These are phyloP conservation scores for Talaromyces sp. DNA, from an alignment of 2,329 filamentous ascomycete genomes.

Conservation along the genomic window DNA sequence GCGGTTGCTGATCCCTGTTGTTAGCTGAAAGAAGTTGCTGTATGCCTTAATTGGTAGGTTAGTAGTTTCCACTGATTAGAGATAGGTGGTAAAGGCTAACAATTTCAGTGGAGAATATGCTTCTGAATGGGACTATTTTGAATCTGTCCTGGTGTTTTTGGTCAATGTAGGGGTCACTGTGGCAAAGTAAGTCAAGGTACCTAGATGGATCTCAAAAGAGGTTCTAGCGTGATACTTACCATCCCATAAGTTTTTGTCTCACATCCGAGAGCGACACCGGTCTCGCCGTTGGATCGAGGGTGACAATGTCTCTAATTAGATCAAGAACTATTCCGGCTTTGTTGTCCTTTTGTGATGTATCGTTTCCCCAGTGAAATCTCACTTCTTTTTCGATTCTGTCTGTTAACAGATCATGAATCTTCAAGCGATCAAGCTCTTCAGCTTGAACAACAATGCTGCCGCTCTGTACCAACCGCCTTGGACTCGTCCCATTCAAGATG, in stretches of 20 bases:
- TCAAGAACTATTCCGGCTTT: not conserved
- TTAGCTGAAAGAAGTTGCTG: not conserved
- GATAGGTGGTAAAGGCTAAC: not conserved
- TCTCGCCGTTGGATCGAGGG: not conserved
- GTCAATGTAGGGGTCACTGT: not conserved
- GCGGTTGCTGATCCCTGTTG: not conserved
- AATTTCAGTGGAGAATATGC: not conserved
- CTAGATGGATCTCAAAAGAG: not conserved
- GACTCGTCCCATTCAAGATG: not conserved
- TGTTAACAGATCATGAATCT: not conserved
- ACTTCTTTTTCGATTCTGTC: not conserved
- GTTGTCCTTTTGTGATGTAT: not conserved
- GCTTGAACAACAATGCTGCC: not conserved
- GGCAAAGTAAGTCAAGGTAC: not conserved
- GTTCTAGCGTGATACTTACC: not conserved
- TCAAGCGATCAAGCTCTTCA: not conserved
- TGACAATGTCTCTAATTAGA: not conserved
- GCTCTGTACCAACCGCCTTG: not conserved
- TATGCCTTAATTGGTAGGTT: not conserved
- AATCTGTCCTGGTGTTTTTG: slow-evolving; percentile 5
- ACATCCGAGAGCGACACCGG: not conserved
- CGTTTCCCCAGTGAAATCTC: not conserved
- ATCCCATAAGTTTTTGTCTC: not conserved
- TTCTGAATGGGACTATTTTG: not conserved
- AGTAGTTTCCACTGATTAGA: not conserved